Percentiles rank a stretch among this genome's conserved stretches.
Conservation (phyloP, 768 basidiomycete species). For the Podaxis pistillaris region DNA sequence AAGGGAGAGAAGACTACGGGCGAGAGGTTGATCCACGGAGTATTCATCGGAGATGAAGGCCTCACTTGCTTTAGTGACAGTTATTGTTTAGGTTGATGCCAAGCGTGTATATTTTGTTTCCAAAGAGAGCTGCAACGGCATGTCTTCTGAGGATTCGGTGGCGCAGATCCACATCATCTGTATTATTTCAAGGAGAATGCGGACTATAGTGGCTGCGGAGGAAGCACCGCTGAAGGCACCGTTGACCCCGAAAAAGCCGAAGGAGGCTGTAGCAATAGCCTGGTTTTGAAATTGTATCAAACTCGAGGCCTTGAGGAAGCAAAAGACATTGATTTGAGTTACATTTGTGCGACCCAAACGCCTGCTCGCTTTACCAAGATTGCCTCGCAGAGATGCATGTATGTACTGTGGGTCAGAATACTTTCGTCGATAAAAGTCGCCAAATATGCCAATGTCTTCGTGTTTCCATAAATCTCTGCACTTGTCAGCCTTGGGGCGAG, state of each 20-base stretch:
- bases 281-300: not conserved
- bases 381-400: conserved; percentile 27
- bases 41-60: not conserved
- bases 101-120: conserved; percentile 10
- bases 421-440: conserved; percentile 25
- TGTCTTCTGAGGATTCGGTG: not conserved
- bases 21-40: conserved; percentile 7
- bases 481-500: conserved; percentile 24
- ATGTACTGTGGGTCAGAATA: conserved; percentile 24
- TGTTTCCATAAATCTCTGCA: conserved; percentile 28
- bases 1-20: not conserved
- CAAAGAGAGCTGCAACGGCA: not conserved
- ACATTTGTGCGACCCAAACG: not conserved
- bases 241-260: not conserved
- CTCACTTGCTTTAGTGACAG: not conserved
- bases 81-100: not conserved
- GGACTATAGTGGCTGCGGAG: conserved; percentile 3
- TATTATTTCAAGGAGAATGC: not conserved
- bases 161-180: not conserved
- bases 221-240: not conserved
- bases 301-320: not conserved
- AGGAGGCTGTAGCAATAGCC: not conserved
- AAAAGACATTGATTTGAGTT: not conserved
- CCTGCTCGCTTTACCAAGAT: not conserved
- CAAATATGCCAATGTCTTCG: conserved; percentile 23